A percentile compares a stretch with the other conserved stretches of the same genome.
phyloP scores from a whole-genome alignment of 1,284 basidiomycete species.

The Termitomyces sp. region DNA sequence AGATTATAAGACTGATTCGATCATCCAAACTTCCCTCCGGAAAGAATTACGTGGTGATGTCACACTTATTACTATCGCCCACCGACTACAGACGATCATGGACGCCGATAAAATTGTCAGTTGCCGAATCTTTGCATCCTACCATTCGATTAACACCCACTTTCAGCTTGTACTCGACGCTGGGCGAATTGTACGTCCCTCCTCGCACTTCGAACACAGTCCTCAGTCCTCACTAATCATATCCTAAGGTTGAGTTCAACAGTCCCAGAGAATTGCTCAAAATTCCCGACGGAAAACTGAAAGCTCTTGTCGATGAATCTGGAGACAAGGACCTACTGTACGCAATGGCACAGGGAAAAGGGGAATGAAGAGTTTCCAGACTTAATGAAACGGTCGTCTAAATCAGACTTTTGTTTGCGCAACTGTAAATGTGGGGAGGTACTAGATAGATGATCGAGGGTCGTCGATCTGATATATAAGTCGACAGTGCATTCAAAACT shows the following conservation, averaged over 20 bases:
- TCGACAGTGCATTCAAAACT: constrained; percentile 5
- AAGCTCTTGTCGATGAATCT: constrained; percentile 56
- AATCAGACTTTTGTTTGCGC: not conserved
- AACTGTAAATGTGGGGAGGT: not conserved
- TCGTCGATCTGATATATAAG: too few species aligned
- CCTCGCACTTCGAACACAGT: constrained; percentile 11
- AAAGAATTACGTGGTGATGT: constrained; percentile 48
- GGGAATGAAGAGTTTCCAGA: not conserved
- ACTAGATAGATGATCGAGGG: not conserved
- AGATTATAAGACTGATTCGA: constrained; percentile 56
- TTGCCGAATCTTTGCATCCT: not conserved
- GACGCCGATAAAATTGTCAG: constrained; percentile 52
- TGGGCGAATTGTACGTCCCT: constrained; percentile 30
- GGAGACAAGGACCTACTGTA: constrained; percentile 47
- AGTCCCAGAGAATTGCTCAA: constrained; percentile 58
- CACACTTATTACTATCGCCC: constrained; percentile 63
- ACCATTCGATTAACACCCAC: not conserved
- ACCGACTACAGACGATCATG: constrained; percentile 68
- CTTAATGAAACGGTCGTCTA: too few species aligned
- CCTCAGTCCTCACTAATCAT: not conserved
- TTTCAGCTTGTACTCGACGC: constrained; percentile 35
- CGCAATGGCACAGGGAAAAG: constrained; percentile 32
- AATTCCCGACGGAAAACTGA: constrained; percentile 46
- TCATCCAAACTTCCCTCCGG: constrained; percentile 56
- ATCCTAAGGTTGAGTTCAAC: constrained; percentile 50